Percentiles rank a stretch among this genome's conserved stretches.
Conservation (phyloP, 1,284 basidiomycete species). For the Xerocomus nothofagi region DNA sequence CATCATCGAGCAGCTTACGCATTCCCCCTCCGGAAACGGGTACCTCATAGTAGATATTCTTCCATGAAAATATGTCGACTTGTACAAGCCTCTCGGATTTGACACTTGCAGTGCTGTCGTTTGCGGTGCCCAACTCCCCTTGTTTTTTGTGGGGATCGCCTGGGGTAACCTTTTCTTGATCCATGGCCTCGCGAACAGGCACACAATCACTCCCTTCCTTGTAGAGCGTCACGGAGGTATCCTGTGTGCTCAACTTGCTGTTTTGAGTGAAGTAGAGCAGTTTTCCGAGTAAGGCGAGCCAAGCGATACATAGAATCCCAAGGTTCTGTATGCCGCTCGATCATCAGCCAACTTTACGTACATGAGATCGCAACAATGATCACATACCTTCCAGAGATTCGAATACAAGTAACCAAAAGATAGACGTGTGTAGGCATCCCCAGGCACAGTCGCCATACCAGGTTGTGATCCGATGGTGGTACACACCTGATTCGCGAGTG, state of each 20-base stretch:
- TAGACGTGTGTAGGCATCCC: constrained; percentile 38
- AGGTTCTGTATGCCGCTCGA: constrained; percentile 42
- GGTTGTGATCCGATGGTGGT: constrained; percentile 41
- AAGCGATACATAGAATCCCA: constrained; percentile 46
- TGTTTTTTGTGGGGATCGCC: constrained; percentile 1
- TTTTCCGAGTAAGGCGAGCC: constrained; percentile 44
- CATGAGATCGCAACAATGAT: neutral
- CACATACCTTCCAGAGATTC: constrained; percentile 66
- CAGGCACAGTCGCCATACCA: constrained; percentile 18
- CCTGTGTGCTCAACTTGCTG: constrained; percentile 34
- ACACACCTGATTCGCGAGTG: constrained; percentile 58
- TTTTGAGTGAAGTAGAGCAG: constrained; percentile 52
- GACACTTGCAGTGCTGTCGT: constrained; percentile 4
- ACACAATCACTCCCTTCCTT: constrained; percentile 37
- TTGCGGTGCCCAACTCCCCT: neutral
- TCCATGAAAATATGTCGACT: constrained; percentile 60
- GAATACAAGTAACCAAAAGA: constrained; percentile 60
- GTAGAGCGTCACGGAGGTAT: constrained; percentile 40
- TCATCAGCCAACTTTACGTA: neutral
- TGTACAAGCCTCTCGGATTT: constrained; percentile 29
- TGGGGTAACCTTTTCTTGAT: constrained; percentile 18
- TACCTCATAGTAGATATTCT: constrained; percentile 52
- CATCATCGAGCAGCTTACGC: constrained; percentile 69
- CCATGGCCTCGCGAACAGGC: neutral
- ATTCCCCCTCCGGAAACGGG: constrained; percentile 44